Base-by-base conservation (phyloP, 331 rosid species). In the Pyrus hybrid region DNA sequence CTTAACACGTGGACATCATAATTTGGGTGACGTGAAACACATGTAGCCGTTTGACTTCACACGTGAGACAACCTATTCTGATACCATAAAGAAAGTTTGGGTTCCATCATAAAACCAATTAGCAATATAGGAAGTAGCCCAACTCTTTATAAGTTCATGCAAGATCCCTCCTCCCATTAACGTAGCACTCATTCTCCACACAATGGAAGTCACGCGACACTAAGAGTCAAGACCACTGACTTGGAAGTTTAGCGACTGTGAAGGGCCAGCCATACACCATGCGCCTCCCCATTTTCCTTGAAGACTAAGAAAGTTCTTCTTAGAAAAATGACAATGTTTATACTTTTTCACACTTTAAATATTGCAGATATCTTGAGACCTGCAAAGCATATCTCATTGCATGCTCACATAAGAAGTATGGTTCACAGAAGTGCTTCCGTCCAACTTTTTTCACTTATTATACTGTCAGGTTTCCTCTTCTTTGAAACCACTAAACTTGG, bases 91-190 rank as follows among this genome's bases (percentile, higher is more conserved):
- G 3, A 33, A 33, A 33, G 3, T 33, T 33, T 0, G 0, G 2
- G 11, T 33, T 33, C 11, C 3, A 33, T 2, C 41, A 33, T 33
- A 33, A 33, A 33, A 33, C 11, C 11, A 33, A 33, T 33, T 33
- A 3, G 11, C 3, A 33, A 33, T 33, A 33, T 33, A 0, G 0
- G 1, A 0, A 33, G 3, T 33, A 33, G 11, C 3, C 11, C 0
- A 33, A 33, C 1, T 2, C 11, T 2, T 0, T 33, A 33, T 33
- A 33, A 33, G 3, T 2, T 2, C 41, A 33, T 33, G 11, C 41
- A 33, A 33, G 11, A 33, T 33, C 3, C 2, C 11, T 33, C 9
- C 9, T 33, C 2, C 37, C 3, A 33, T 33, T 0, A 33, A 33
- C 2, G 41, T 33, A 8, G 0, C 3, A 33, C 41, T 8, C 11